Percentiles rank a stretch among this genome's conserved stretches.
These are phyloP conservation scores for Fusarium siculi DNA, from an alignment of 2,329 filamentous ascomycete genomes.

Conservation along the genomic window DNA sequence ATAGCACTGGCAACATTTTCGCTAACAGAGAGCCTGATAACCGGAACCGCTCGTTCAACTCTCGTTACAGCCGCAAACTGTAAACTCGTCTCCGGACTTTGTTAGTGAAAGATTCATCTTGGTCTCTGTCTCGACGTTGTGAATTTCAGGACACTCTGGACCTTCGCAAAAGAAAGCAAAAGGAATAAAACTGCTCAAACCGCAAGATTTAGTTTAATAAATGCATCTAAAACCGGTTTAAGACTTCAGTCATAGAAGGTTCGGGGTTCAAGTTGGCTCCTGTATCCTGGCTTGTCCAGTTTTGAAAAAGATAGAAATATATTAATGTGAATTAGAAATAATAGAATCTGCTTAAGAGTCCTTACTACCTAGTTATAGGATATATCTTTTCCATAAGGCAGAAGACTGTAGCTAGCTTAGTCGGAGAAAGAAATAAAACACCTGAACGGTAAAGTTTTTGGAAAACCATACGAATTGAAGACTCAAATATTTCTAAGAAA, in stretches of 20 bases:
- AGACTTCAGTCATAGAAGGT: background rate
- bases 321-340: background rate
- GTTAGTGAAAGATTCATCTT: background rate
- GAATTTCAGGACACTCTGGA: no score
- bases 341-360: background rate
- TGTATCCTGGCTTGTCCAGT: no score
- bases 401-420: background rate
- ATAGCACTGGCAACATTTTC: background rate
- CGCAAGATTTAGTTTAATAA: background rate
- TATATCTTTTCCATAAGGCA: background rate
- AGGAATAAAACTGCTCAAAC: background rate
- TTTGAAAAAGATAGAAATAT: background rate
- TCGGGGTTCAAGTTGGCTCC: background rate
- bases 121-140: no score
- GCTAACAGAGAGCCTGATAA: background rate
- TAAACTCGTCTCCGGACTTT: background rate
- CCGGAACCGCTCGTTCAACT: accelerated
- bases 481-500: background rate
- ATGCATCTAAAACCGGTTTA: background rate
- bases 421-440: background rate
- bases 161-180: background rate
- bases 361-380: no score
- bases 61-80: background rate
- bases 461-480: background rate
- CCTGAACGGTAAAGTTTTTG: background rate